Conservation (phyloP, 805 yeast genomes). For the Candida ipomoeae region DNA sequence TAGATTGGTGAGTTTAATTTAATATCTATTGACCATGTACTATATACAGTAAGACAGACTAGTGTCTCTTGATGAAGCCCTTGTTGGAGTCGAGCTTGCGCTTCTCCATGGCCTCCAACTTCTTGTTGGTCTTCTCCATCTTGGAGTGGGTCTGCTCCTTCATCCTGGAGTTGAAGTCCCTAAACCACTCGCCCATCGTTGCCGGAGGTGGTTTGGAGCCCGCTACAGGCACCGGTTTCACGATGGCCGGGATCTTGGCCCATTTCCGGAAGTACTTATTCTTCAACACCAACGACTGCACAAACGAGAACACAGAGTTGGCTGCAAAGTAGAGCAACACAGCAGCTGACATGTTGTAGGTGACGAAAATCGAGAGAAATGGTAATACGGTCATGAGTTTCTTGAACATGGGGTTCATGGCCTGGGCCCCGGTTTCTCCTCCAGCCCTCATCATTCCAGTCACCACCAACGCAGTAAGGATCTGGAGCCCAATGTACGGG, state of each 20-base stretch:
- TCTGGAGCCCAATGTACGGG: slow-evolving; percentile 86
- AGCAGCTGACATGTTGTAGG: slow-evolving; percentile 81
- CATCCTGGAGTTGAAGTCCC: slow-evolving; percentile 28
- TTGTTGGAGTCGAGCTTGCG: slow-evolving; percentile 27
- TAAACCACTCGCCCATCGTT: slow-evolving; percentile 36
- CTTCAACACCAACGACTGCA: slow-evolving; percentile 68
- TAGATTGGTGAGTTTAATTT: no score
- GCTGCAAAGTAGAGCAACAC: slow-evolving; percentile 82
- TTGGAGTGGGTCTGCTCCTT: slow-evolving; percentile 31
- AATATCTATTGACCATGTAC: no score
- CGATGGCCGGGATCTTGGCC: slow-evolving; percentile 58
- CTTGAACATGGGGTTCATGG: slow-evolving; percentile 55
- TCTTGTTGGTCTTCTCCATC: slow-evolving; percentile 32
- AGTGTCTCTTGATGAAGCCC: slow-evolving; percentile 40
- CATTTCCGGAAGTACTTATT: slow-evolving; percentile 52
- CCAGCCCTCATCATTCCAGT: slow-evolving; percentile 75
- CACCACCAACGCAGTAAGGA: slow-evolving; percentile 73
- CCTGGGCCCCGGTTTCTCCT: slow-evolving; percentile 84
- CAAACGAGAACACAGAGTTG: slow-evolving; percentile 68
- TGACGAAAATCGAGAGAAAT: slow-evolving; percentile 77
- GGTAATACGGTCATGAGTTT: slow-evolving; percentile 72
- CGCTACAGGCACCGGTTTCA: slow-evolving; percentile 44
- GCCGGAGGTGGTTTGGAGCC: slow-evolving; percentile 27
- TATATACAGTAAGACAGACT: slow-evolving; percentile 5
- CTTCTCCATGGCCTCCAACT: slow-evolving; percentile 35